Evolutionary conservation across 2,329 filamentous ascomycete genomes (phyloP), one percentile per base, ranked within the genome.

Genomic region (Colletotrichum tabaci): DNA sequence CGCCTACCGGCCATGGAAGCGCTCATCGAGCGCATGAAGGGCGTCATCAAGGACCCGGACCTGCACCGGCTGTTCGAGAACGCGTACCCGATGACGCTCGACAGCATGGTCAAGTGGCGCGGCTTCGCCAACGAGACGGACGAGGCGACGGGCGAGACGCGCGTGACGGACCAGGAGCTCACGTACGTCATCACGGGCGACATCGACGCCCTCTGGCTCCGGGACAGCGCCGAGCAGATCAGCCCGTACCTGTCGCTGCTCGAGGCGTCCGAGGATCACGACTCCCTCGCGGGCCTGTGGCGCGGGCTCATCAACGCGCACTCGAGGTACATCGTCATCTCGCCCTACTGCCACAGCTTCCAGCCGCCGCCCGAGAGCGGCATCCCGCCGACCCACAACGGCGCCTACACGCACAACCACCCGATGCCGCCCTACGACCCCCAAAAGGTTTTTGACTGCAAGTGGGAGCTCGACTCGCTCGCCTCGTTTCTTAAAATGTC

Each of bases 391-490:
- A 84, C 86, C 0, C 77, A 82, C 15, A 92, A 92, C 76, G 84
- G 87, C 2, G 89, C 88, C 0, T 87, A 85, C 75, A 88, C 87
- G 69, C 87, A 88, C 2, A 91, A 92, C 79, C 73, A 84, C 82
- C 78, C 80, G 82, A 89, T 72, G 85, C 94, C 94, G 0, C 82
- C 86, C 40, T 92, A 94, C 30, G 93, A 93, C 76, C 86, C 87
- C 1, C 85, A 86, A 2, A 87, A 91, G 47, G 83, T 96, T 1
- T 96, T 94, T 77, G 94, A 95, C 79, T 97, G 94, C 87, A 97
- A 97, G 83, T 97, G 96, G 81, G 95, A 97, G 82, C 89, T 98
- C 47, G 95, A 97, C 83, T 96, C 94, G 9, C 88, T 97, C 2
- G 94, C 94, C 0, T 91, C 93, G 53, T 98, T 97, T 80, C 87